Evolutionary conservation across 2,329 filamentous ascomycete genomes (phyloP), one percentile per base, ranked within the genome.

Genomic region (Cryphonectria radicalis): DNA sequence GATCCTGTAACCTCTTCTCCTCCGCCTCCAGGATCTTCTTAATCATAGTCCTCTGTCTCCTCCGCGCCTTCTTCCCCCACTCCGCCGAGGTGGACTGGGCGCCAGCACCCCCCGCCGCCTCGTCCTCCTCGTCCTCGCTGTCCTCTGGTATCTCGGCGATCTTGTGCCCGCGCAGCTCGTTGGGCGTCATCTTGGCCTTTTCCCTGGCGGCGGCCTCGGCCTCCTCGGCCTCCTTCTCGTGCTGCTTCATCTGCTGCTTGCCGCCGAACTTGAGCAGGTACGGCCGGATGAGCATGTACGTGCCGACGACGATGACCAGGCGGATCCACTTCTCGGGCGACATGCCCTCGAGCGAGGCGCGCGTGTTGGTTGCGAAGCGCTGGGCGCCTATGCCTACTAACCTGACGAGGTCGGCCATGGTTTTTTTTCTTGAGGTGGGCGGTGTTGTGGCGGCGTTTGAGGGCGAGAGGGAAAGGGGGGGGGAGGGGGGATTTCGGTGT

Each of bases 211-310:
- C 81, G 11, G 85, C 84, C 40, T 81, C 80, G 43, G 86, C 84
- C 60, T 85, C 82, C 76, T 88, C 84, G 74, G 84, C 83, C 73
- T 88, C 86, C 76, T 90, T 85, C 76, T 91, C 89, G 77, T 92
- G 84, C 78, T 91, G 85, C 77, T 86, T 86, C 79, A 90, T 88
- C 77, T 93, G 89, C 74, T 86, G 81, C 76, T 88, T 89, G 72
- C 86, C 88, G 76, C 89, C 90, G 53, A 89, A 81, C 77, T 91
- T 91, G 77, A 95, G 85, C 67, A 95, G 80, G 79, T 93, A 94
- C 0, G 93, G 93, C 0, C 93, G 90, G 35, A 94, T 77, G 67
- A 96, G 86, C 74, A 90, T 78, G 83, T 95, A 97, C 69, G 88
- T 90, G 76, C 93, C 89, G 28, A 94, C 87, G 73, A 94, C 87